Conservation (phyloP, 2,329 filamentous ascomycete genomes). For the Monosporascus cannonballus region DNA sequence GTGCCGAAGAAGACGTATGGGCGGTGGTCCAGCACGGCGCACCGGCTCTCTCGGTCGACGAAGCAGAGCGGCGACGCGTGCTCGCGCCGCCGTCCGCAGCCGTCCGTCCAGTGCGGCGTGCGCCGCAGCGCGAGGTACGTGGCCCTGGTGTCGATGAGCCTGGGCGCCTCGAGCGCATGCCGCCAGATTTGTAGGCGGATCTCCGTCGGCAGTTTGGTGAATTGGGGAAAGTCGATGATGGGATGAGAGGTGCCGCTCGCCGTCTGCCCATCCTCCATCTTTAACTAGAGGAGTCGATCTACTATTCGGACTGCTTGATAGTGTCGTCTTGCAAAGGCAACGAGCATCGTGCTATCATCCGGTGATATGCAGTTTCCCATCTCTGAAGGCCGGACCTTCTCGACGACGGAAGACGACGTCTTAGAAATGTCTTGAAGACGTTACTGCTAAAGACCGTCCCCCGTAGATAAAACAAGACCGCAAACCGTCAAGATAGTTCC, state of each 20-base stretch:
- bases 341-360: no score
- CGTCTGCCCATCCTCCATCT: no score
- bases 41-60: not conserved
- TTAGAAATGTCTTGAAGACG: no score
- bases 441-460: no score
- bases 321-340: no score
- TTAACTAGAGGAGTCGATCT: no score
- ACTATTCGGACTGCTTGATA: no score
- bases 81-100: not conserved
- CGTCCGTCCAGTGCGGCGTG: not conserved
- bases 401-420: no score
- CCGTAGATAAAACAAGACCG: no score
- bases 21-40: not conserved
- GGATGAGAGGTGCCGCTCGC: not conserved
- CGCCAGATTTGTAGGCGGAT: not conserved
- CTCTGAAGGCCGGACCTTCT: no score
- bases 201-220: not conserved
- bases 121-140: not conserved
- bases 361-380: no score
- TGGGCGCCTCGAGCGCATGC: not conserved
- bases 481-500: no score
- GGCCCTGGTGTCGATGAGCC: not conserved
- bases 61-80: not conserved
- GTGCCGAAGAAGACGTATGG: not conserved
- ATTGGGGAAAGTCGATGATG: not conserved